phyloP scores from a whole-genome alignment of 176 grass and related monocot genomes.

The Echinochloa phyllopogon region DNA sequence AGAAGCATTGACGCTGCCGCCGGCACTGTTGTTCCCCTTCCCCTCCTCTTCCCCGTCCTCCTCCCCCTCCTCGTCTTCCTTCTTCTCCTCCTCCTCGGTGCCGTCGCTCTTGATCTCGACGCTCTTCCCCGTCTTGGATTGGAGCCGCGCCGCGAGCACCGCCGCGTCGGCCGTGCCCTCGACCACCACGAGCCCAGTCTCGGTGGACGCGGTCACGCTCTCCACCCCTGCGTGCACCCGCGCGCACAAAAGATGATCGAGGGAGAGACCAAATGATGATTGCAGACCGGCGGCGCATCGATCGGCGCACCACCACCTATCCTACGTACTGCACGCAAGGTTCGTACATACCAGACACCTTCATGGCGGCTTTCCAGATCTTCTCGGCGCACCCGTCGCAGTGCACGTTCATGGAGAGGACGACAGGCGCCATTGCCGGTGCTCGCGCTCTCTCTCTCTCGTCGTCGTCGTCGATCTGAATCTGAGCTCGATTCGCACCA shows the following conservation, averaged over 20 bases:
- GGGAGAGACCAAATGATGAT: background rate
- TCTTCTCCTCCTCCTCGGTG: background rate
- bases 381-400: slow-evolving; percentile 45
- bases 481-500: background rate
- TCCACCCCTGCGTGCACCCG: slow-evolving; percentile 17
- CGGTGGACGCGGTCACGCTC: background rate
- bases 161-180: slow-evolving; percentile 38
- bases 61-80: too few species aligned
- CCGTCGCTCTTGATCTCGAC: slow-evolving; percentile 33
- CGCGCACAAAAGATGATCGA: too few species aligned
- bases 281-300: background rate
- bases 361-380: slow-evolving; percentile 43
- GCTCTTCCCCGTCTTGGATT: slow-evolving; percentile 6
- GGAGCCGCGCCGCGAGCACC: slow-evolving; percentile 32
- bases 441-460: background rate
- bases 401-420: slow-evolving; percentile 55
- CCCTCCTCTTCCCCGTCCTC: too few species aligned
- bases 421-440: slow-evolving; percentile 33
- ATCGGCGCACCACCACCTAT: too few species aligned
- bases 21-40: too few species aligned
- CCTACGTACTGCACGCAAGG: background rate
- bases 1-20: background rate
- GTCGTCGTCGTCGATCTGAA: background rate
- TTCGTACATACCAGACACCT: slow-evolving; percentile 23
- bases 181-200: slow-evolving; percentile 25